phyloP scores from a whole-genome alignment of 2,329 filamentous ascomycete species.

The Claviceps africana region DNA sequence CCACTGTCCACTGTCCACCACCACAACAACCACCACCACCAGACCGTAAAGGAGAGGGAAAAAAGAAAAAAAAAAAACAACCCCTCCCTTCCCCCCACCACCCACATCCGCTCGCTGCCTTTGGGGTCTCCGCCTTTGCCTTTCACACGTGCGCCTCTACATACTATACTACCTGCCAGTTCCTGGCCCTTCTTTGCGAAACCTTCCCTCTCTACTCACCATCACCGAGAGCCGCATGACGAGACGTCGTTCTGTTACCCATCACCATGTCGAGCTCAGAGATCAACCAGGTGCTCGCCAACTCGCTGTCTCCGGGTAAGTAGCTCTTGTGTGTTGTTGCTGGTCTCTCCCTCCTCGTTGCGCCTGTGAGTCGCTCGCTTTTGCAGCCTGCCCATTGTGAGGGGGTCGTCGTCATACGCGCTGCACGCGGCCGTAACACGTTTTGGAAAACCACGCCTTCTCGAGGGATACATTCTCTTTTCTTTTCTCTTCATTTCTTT shows the following conservation, averaged over 20 bases:
- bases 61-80: constrained; percentile 3
- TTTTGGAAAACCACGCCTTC: neutral
- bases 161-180: neutral
- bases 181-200: constrained; percentile 4
- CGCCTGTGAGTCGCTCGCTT: neutral
- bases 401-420: neutral
- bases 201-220: neutral
- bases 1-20: too few species aligned
- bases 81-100: neutral
- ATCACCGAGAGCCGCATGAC: constrained; percentile 23
- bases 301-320: constrained; percentile 89
- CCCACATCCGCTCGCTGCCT: neutral
- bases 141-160: constrained; percentile 6
- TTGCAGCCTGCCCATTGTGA: neutral
- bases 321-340: constrained; percentile 9
- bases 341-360: neutral
- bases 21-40: neutral
- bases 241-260: constrained; percentile 19
- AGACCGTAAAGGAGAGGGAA: neutral
- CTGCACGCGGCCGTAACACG: neutral
- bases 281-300: constrained; percentile 94
- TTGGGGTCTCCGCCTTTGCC: constrained; percentile 7
- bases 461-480: neutral
- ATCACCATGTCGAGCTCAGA: constrained; percentile 62
- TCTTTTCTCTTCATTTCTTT: neutral